A percentile compares a stretch with the other conserved stretches of the same genome.
Conservation (phyloP, 331 rosid genomes). For the Malus hybrid region DNA sequence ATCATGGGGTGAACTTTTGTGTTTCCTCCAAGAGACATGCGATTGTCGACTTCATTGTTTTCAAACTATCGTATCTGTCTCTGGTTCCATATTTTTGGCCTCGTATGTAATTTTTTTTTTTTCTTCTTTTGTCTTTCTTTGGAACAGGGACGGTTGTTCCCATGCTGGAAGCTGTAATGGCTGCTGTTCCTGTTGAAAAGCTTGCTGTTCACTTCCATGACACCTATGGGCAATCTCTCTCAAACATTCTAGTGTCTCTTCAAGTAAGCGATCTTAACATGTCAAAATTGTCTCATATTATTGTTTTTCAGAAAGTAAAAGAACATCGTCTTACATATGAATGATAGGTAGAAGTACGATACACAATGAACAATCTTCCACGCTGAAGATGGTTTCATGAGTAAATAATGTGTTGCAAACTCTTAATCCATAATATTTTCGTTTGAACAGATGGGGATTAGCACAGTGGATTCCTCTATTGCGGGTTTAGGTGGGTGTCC, state of each 20-base stretch:
- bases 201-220: slow-evolving; percentile 97
- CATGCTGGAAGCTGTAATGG: slow-evolving; percentile 85
- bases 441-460: slow-evolving; percentile 66
- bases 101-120: neutral
- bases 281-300: neutral
- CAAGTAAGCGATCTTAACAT: slow-evolving; percentile 48
- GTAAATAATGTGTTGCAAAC: neutral
- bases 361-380: neutral
- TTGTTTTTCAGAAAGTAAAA: neutral
- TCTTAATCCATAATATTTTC: neutral
- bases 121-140: neutral
- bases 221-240: slow-evolving; percentile 88
- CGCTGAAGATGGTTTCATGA: neutral
- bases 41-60: neutral
- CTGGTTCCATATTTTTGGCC: neutral
- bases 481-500: slow-evolving; percentile 95
- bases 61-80: neutral
- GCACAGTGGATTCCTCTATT: slow-evolving; percentile 67
- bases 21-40: neutral
- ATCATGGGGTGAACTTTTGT: neutral
- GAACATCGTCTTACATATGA: neutral
- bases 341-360: neutral
- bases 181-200: slow-evolving; percentile 61
- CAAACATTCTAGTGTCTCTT: slow-evolving; percentile 73
- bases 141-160: slow-evolving; percentile 69